phyloP scores from a whole-genome alignment of 148 eudicot species.

The Chenopodium formosanum region DNA sequence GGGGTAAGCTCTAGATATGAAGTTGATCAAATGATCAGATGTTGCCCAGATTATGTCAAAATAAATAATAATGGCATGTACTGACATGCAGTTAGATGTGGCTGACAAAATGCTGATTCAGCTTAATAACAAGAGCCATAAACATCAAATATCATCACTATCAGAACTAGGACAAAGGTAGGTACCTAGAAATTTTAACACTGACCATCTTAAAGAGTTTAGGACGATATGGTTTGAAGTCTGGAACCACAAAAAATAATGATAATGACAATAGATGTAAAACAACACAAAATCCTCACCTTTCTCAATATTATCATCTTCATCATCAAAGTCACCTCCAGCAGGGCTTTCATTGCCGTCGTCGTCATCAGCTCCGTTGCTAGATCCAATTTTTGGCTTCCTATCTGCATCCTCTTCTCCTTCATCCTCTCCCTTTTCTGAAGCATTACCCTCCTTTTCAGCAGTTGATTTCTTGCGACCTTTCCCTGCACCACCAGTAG shows the following conservation, averaged over 20 bases:
- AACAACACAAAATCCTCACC: slow-evolving; percentile 41
- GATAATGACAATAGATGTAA: neutral
- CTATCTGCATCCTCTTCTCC: slow-evolving; percentile 74
- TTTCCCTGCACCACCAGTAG: slow-evolving; percentile 46
- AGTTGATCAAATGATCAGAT: too few relatives aligned
- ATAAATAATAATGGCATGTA: neutral
- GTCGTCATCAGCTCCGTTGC: slow-evolving; percentile 60
- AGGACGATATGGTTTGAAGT: neutral
- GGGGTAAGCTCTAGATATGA: too few relatives aligned
- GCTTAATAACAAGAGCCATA: neutral
- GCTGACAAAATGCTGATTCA: neutral
- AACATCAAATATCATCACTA: neutral
- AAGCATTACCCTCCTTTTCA: slow-evolving; percentile 65
- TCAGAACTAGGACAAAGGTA: neutral
- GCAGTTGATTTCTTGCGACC: slow-evolving; percentile 67
- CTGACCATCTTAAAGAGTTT: neutral
- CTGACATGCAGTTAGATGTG: neutral
- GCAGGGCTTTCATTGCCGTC: slow-evolving; percentile 81
- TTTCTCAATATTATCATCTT: slow-evolving; percentile 90
- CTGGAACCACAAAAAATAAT: neutral
- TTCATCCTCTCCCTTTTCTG: slow-evolving; percentile 85
- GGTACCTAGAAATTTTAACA: neutral
- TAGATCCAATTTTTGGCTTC: slow-evolving; percentile 57
- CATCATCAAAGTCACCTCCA: slow-evolving; percentile 81
- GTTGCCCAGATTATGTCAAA: neutral